phyloP scores from a whole-genome alignment of 1,139 yeast species.

The Kodamaea alishanica region DNA sequence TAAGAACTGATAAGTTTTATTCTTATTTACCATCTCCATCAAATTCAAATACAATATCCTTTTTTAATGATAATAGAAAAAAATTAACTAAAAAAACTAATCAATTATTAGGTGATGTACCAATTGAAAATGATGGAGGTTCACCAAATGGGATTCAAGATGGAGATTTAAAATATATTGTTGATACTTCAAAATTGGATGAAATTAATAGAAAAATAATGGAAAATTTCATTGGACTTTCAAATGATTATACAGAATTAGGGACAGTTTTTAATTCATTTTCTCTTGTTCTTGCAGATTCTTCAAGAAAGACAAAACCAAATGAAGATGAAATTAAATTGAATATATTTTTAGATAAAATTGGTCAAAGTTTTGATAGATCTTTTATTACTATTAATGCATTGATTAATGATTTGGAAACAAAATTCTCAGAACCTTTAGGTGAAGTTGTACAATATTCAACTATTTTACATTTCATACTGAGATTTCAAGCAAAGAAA shows the following conservation, averaged over 20 bases:
- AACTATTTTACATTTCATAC: slow-evolving; percentile 59
- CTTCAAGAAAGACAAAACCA: slow-evolving; percentile 19
- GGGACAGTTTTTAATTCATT: slow-evolving; percentile 73
- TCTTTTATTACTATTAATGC: slow-evolving; percentile 64
- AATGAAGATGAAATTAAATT: slow-evolving; percentile 36
- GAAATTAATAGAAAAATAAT: slow-evolving; percentile 64
- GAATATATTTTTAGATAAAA: slow-evolving; percentile 50
- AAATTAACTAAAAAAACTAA: slow-evolving; percentile 28
- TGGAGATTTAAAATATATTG: slow-evolving; percentile 13
- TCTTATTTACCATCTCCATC: slow-evolving; percentile 62
- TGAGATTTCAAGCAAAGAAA: slow-evolving; percentile 69
- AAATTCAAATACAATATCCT: slow-evolving; percentile 31
- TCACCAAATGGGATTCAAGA: slow-evolving; percentile 2
- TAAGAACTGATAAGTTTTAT: slow-evolving; percentile 57
- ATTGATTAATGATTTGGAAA: slow-evolving; percentile 64
- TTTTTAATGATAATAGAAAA: slow-evolving; percentile 33
- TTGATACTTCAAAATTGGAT: slow-evolving; percentile 50
- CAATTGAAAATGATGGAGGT: background rate
- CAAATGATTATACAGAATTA: slow-evolving; percentile 64
- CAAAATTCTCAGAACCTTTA: slow-evolving; percentile 77
- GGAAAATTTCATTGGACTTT: slow-evolving; percentile 58
- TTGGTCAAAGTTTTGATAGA: slow-evolving; percentile 80
- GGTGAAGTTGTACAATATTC: slow-evolving; percentile 81
- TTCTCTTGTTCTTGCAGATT: slow-evolving; percentile 57
- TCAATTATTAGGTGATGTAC: slow-evolving; percentile 18